Conservation (phyloP, 257 asterid species). For the Linaria vulgaris region DNA sequence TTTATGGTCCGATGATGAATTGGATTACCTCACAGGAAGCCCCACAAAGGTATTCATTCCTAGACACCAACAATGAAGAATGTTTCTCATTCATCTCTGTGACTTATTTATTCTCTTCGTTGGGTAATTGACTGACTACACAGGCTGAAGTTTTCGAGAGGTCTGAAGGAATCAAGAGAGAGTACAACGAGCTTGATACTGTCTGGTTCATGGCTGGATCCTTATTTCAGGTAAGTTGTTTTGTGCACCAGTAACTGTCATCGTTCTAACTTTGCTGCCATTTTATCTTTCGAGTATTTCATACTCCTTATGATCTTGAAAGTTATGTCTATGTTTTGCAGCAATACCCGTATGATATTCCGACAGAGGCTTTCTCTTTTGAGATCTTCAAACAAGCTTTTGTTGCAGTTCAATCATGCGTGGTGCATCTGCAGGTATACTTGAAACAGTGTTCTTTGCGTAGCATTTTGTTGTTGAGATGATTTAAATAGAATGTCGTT, state of each 20-base stretch:
- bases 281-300: constrained; percentile 15
- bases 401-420: constrained; percentile 98
- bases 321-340: constrained; percentile 36
- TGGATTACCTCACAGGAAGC: constrained; percentile 85
- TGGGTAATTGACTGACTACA: constrained; percentile 28
- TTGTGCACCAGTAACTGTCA: neutral
- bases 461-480: constrained; percentile 10
- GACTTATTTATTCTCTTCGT: neutral
- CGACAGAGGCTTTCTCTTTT: constrained; percentile 94
- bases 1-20: constrained; percentile 88
- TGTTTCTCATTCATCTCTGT: constrained; percentile 3
- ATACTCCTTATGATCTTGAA: constrained; percentile 17
- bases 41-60: constrained; percentile 96
- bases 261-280: neutral
- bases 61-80: constrained; percentile 8
- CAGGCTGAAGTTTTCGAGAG: constrained; percentile 81
- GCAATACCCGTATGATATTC: constrained; percentile 99
- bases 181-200: constrained; percentile 94
- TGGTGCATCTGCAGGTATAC: constrained; percentile 96
- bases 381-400: constrained; percentile 99
- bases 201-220: constrained; percentile 99
- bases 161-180: constrained; percentile 92
- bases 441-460: constrained; percentile 14
- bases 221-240: constrained; percentile 64
- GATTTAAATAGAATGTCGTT: too few relatives aligned